Base-by-base conservation (phyloP, 352 stramenopile genomes). In the Aphanomyces invadans region DNA sequence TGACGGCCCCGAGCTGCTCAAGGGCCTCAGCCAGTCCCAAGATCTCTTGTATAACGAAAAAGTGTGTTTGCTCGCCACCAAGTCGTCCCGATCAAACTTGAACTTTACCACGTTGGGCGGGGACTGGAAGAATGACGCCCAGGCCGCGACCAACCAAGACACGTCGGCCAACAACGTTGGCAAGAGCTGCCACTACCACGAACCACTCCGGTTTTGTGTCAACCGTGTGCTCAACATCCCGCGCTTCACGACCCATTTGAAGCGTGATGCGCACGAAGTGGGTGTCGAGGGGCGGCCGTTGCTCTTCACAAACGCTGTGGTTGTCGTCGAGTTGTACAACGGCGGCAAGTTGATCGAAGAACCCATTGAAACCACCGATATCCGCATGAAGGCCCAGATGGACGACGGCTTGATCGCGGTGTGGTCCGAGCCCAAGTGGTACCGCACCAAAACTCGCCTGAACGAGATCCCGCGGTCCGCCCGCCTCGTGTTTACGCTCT, bases 151-250 rank as follows among this genome's bases (percentile, higher is more conserved):
- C 55, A 26, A 62, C 19, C 53, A 62, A 48, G 17, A 44, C 26
- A 39, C 23, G 17, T 38, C 15, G 36, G 36, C 7, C 21, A 28
- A 51, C 21, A 38, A 12, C 7, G 55, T 46, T 23, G 36, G 36
- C 39, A 64, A 64, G 55, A 64, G 55, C 28, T 64, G 73, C 2
- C 59, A 76, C 23, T 75, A 91, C 29, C 74, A 82, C 61, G 71
- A 91, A 60, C 83, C 81, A 4, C 89, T 90, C 45, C 67, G 74
- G 19, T 77, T 94, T 32, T 80, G 80, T 53, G 80, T 94, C 70
- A 74, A 76, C n/a, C 85, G 85, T 2, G 79, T 94, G 11, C 62
- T 94, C 25, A 94, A 94, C 68, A 94, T 94, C 61, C 83, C 83
- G 31, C 83, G 85, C 5, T 55, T 54, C 61, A 93, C 84, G 3